phyloP scores from a whole-genome alignment of 345 rosid species.

The Populus davidiana region DNA sequence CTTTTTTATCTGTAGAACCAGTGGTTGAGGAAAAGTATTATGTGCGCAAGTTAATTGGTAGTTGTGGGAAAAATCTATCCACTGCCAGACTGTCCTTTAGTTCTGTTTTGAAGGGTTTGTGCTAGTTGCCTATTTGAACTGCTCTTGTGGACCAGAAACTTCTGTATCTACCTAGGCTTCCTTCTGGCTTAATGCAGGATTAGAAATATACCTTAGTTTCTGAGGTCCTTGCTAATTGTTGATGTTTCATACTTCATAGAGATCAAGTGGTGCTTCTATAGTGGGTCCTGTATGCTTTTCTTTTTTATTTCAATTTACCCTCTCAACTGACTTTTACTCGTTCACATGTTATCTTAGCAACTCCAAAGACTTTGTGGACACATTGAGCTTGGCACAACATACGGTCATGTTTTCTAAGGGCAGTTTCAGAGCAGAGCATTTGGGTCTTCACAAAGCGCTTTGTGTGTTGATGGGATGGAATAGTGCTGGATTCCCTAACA shows the following conservation, averaged over 20 bases:
- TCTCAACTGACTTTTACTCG: slow-evolving; percentile 1
- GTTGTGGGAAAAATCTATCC: neutral
- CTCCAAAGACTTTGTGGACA: slow-evolving; percentile 35
- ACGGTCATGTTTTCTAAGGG: slow-evolving; percentile 26
- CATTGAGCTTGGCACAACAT: slow-evolving; percentile 44
- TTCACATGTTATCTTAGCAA: slow-evolving; percentile 23
- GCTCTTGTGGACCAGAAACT: neutral
- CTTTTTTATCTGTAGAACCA: neutral
- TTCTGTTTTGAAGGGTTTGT: neutral
- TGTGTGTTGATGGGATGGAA: slow-evolving; percentile 56
- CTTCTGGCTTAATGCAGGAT: neutral
- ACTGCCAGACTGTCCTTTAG: neutral
- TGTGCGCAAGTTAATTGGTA: neutral
- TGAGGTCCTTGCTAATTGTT: neutral
- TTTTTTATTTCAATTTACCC: neutral
- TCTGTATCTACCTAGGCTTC: neutral
- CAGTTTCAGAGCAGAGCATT: slow-evolving; percentile 44
- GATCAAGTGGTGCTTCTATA: slow-evolving; percentile 4
- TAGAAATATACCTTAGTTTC: neutral
- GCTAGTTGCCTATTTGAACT: neutral
- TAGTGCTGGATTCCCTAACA: slow-evolving; percentile 6
- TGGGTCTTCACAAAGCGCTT: slow-evolving; percentile 54
- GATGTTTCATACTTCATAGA: neutral
- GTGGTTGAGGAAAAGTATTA: neutral
- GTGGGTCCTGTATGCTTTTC: neutral